Conservation (phyloP, 345 rosid genomes). For the Eutrema yunnanense region DNA sequence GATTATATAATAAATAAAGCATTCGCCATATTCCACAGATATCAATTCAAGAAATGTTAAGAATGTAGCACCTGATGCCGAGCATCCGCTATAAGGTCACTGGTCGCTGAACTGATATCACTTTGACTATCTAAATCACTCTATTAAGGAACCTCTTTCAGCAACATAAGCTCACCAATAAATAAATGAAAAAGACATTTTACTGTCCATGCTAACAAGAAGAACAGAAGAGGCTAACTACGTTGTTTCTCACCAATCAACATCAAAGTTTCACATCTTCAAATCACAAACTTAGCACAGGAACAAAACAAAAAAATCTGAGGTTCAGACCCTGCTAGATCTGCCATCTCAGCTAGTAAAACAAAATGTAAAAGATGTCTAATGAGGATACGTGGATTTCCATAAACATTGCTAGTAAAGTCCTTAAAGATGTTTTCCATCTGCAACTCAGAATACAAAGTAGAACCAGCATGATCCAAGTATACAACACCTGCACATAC, state of each 20-base stretch:
- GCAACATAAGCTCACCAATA: background rate
- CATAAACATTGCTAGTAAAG: conserved; percentile 55
- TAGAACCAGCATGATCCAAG: conserved; percentile 96
- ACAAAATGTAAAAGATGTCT: background rate
- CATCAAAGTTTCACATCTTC: conserved; percentile 1
- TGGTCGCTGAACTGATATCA: conserved; percentile 57
- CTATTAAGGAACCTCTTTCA: conserved; percentile 23
- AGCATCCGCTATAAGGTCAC: conserved; percentile 61
- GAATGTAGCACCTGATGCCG: conserved; percentile 62
- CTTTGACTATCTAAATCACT: conserved; percentile 72
- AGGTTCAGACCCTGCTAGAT: background rate
- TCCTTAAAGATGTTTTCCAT: conserved; percentile 78
- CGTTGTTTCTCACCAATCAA: background rate
- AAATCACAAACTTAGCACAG: background rate
- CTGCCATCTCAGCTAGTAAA: background rate
- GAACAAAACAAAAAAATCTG: background rate
- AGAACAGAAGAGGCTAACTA: background rate
- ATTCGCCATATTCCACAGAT: background rate
- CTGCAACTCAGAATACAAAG: conserved; percentile 90
- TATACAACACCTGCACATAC: conserved; percentile 60
- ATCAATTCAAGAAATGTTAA: conserved; percentile 9
- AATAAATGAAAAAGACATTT: background rate
- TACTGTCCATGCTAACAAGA: background rate
- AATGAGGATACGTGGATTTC: conserved; percentile 92
- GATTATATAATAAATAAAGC: background rate